Conservation (phyloP, 2,329 filamentous ascomycete species). For the Septoria petroselini region DNA sequence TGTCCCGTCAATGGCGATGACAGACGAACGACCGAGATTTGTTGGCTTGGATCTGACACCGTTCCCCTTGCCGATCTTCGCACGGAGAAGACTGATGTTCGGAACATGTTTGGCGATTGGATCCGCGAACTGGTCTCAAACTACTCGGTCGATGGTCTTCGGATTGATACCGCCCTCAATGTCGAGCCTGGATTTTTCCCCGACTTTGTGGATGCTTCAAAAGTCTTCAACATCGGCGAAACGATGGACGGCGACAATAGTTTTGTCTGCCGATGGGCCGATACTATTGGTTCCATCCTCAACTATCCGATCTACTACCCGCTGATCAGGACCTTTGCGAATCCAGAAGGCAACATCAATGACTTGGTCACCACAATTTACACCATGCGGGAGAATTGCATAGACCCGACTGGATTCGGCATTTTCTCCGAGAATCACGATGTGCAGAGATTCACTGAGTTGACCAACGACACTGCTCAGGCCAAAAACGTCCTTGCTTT, state of each 20-base stretch:
- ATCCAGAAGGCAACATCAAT: conserved; percentile 39
- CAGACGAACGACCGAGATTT: conserved; percentile 43
- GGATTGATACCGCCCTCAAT: conserved; percentile 42
- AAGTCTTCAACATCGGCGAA: conserved; percentile 41
- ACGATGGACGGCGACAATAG: conserved; percentile 36
- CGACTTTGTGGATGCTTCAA: conserved; percentile 37
- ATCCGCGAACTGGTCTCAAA: conserved; percentile 42
- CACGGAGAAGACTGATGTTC: conserved; percentile 44
- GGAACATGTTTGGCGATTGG: conserved; percentile 44
- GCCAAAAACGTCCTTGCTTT: conserved; percentile 42
- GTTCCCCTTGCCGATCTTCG: conserved; percentile 49
- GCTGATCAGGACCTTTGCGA: conserved; percentile 39
- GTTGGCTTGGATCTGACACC: conserved; percentile 52
- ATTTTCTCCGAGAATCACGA: conserved; percentile 46
- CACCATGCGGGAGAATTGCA: conserved; percentile 37
- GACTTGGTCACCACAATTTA: conserved; percentile 39
- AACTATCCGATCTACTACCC: conserved; percentile 43
- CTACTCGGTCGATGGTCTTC: conserved; percentile 44
- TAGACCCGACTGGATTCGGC: conserved; percentile 40
- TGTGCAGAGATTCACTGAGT: conserved; percentile 39
- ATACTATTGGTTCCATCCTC: conserved; percentile 39
- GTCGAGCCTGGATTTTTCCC: conserved; percentile 40
- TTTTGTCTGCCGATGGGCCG: conserved; percentile 39
- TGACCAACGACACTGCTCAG: conserved; percentile 39
- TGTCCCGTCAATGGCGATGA: conserved; percentile 55